A percentile compares a stretch with the other conserved stretches of the same genome.
Evolutionary conservation across 2,329 filamentous ascomycete species (phyloP).

Genomic region (Aspergillus thermomutatus): DNA sequence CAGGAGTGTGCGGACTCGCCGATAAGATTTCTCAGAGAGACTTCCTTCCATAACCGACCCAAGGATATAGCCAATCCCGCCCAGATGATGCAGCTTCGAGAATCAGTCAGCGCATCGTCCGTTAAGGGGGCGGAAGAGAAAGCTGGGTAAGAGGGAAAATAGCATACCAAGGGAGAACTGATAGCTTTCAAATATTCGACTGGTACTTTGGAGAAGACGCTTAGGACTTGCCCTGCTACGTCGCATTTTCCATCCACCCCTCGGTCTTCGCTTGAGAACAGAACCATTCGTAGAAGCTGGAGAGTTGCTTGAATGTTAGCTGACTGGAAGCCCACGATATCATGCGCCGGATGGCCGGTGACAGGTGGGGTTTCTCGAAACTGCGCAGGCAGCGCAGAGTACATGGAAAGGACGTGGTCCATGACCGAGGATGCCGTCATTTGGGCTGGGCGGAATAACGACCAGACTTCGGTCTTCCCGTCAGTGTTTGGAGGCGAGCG

Average conservation of each 20-base stretch:
- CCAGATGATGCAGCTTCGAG: neutral
- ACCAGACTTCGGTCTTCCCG: neutral
- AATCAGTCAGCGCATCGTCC: neutral
- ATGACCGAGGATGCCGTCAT: neutral
- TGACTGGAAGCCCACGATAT: neutral
- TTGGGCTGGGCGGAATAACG: neutral
- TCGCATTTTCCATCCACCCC: neutral
- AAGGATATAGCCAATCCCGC: neutral
- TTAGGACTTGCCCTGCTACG: neutral
- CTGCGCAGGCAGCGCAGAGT: neutral
- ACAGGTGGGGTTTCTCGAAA: neutral
- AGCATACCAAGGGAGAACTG: neutral
- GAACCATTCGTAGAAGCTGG: neutral
- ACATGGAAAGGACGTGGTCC: neutral
- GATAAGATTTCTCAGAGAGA: neutral
- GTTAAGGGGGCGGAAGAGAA: too few species aligned
- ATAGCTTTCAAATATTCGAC: neutral
- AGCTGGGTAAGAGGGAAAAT: too few species aligned
- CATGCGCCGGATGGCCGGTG: neutral
- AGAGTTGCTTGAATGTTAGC: neutral
- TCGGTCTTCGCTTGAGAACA: neutral
- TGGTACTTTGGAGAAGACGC: neutral
- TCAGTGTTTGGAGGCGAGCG: neutral
- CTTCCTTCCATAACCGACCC: neutral
- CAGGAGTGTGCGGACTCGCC: neutral